These are phyloP conservation scores for Boeremia lycopersici DNA, from an alignment of 2,329 filamentous ascomycete species.

Conservation along the genomic window DNA sequence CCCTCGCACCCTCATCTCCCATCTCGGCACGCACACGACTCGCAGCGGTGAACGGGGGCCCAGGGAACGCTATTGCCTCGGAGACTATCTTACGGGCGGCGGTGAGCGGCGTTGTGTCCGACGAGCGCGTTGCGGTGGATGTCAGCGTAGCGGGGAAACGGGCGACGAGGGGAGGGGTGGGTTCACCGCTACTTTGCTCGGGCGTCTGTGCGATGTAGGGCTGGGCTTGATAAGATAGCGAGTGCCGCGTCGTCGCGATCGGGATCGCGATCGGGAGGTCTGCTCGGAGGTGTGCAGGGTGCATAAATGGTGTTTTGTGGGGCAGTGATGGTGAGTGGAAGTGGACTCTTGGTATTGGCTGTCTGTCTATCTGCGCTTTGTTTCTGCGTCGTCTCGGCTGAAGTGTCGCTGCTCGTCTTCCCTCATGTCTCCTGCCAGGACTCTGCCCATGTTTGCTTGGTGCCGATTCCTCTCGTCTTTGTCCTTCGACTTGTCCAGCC, in stretches of 20 bases:
- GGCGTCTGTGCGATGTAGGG: background rate
- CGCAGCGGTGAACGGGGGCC: background rate
- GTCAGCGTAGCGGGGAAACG: background rate
- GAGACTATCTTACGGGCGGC: no score
- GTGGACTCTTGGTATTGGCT: background rate
- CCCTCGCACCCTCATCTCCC: background rate
- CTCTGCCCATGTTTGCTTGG: constrained; percentile 18
- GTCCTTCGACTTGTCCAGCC: constrained; percentile 39
- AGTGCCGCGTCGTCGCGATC: background rate
- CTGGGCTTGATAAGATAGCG: background rate
- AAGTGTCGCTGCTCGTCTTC: constrained; percentile 21
- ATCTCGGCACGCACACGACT: background rate
- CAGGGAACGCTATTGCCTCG: background rate
- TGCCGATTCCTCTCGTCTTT: constrained; percentile 20
- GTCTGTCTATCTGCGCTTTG: background rate
- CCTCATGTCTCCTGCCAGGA: constrained; percentile 21
- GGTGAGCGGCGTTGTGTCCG: no score
- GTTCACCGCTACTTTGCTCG: background rate
- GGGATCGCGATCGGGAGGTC: background rate
- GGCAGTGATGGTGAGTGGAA: background rate
- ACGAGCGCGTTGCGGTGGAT: background rate
- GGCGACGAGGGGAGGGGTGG: background rate
- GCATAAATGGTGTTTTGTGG: no score
- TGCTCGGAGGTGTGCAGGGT: background rate
- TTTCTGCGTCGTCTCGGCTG: constrained; percentile 7